Evolutionary conservation across 139 green algal genomes (phyloP), one percentile per base, ranked within the genome.

Genomic region (Pedinophyceae sp.): DNA sequence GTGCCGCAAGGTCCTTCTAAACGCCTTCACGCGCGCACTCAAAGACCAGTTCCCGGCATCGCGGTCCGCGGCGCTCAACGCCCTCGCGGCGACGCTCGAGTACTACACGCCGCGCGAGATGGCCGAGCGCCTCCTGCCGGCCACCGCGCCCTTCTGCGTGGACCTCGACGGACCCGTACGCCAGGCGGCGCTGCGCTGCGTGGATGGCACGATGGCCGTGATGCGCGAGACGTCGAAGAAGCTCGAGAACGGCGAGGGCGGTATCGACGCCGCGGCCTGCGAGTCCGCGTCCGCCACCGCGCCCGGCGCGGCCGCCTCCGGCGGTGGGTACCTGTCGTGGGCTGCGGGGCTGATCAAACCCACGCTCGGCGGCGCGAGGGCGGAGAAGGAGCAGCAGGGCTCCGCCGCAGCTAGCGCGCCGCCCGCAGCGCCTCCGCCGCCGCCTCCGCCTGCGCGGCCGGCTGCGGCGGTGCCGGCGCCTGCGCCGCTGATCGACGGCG

Each of bases 1-100:
- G 13, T 72, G 68, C 59, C 82, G 80, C 62, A 67, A 81, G 16
- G 84, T 97, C 40, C 78, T 97, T 51, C 73, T 95, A 28, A 97
- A 97, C 55, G 89, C 89, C 23, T 96, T 97, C 72, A 83, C 78
- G 0, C 64, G 89, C 3, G 82, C 89, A 1, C 63, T 97, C 19
- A 85, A 83, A 51, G 89, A 97, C 65, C 50, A 28, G 19, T 95
- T 93, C 66, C 81, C 85, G 1, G 82, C 81, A 10, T 80, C 86
- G 0, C 69, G 80, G 0, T 61, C 80, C 19, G 85, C 4, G 17
- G 71, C 39, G 24, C 28, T 72, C 30, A 74, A 77, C 58, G 84
- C 87, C 23, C 66, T 94, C 38, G 53, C 75, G 26, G 73, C 78
- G 23, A 95, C 87, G 38, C 29, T 55, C 1, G 50, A 73, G 43